phyloP scores from a whole-genome alignment of 179 eudicot genomes.

The Nepenthes alata region DNA sequence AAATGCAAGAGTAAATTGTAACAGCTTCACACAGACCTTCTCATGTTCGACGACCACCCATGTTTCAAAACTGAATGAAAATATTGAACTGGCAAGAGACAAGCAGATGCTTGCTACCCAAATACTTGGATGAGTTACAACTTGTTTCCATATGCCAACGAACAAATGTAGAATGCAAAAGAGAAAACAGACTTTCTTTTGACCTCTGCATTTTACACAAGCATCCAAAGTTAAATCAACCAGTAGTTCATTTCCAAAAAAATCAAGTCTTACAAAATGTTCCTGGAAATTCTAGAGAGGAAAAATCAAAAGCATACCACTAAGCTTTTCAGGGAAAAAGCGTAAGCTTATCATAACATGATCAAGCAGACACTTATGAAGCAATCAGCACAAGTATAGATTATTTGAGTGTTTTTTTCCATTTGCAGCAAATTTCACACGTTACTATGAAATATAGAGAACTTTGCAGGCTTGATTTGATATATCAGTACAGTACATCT shows the following conservation, averaged over 20 bases:
- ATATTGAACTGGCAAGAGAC: slow-evolving; percentile 72
- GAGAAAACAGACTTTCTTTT: slow-evolving; percentile 59
- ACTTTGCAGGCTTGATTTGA: no score
- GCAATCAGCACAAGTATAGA: neutral
- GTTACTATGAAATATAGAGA: no score
- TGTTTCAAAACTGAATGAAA: slow-evolving; percentile 75
- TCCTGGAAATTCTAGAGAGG: neutral
- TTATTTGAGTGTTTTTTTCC: neutral
- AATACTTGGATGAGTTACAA: slow-evolving; percentile 36
- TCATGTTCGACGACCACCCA: slow-evolving; percentile 93
- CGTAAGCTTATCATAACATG: neutral
- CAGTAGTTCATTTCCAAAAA: neutral
- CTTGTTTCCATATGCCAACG: slow-evolving; percentile 52
- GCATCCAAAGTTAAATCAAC: slow-evolving; percentile 7
- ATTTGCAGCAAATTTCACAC: neutral
- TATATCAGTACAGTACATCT: no score
- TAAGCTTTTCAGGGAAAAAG: neutral
- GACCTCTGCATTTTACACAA: slow-evolving; percentile 59
- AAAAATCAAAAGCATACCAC: neutral
- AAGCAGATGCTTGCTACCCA: slow-evolving; percentile 70
- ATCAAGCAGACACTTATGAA: neutral
- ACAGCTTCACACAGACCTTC: slow-evolving; percentile 42
- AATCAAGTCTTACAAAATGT: neutral
- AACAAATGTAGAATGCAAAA: slow-evolving; percentile 66
- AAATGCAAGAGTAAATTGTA: slow-evolving; percentile 3